Evolutionary conservation across 2,329 filamentous ascomycete genomes (phyloP).

Genomic region (Apiospora pterosperma): DNA sequence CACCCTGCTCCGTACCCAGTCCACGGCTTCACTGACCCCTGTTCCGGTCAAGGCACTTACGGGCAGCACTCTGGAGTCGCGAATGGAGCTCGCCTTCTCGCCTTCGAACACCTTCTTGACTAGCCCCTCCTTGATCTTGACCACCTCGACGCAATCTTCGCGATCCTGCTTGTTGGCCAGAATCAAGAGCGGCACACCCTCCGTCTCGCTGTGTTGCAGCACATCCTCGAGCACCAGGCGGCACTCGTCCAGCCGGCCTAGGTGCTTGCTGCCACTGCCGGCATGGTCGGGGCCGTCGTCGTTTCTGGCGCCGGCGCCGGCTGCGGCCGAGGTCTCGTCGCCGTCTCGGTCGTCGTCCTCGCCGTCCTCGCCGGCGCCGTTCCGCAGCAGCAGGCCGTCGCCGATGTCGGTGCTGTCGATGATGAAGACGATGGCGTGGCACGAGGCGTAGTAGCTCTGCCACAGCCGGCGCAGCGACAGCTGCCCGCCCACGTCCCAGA

Average conservation of each 20-base stretch:
- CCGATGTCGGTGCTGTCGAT: constrained; percentile 94
- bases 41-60: constrained; percentile 85
- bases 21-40: constrained; percentile 91
- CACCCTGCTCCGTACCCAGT: constrained; percentile 88
- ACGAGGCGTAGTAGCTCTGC: constrained; percentile 92
- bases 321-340: constrained; percentile 42
- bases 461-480: constrained; percentile 84
- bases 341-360: constrained; percentile 8
- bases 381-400: constrained; percentile 63
- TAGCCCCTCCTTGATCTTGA: constrained; percentile 93
- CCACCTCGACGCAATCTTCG: constrained; percentile 96
- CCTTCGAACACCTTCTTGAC: constrained; percentile 96
- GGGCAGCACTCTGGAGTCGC: constrained; percentile 87
- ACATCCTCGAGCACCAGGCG: constrained; percentile 86
- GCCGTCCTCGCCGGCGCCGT: neutral
- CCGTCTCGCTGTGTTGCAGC: constrained; percentile 79
- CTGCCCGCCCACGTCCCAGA: constrained; percentile 98
- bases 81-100: constrained; percentile 78
- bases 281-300: constrained; percentile 31
- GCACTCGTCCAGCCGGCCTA: constrained; percentile 80
- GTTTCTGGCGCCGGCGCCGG: neutral
- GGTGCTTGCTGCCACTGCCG: constrained; percentile 55
- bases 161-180: constrained; percentile 97
- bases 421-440: constrained; percentile 96
- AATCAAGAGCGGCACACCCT: constrained; percentile 87